Conservation (phyloP, 2,329 filamentous ascomycete genomes). For the Colletotrichum tropicale region DNA sequence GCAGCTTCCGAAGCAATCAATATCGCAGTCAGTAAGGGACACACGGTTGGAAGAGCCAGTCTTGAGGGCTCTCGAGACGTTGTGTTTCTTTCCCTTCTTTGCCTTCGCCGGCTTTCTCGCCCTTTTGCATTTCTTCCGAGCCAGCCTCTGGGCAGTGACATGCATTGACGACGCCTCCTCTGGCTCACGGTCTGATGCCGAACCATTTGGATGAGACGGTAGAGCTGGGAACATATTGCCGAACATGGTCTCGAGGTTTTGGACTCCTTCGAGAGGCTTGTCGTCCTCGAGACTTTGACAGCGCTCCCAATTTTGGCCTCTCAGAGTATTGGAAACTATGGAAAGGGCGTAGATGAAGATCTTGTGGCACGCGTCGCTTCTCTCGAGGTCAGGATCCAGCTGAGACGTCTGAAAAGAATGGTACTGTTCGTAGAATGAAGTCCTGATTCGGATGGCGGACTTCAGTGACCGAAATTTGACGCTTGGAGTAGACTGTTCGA, state of each 20-base stretch:
- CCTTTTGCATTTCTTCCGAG: background rate
- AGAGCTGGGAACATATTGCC: background rate
- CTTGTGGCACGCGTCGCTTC: background rate
- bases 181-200: background rate
- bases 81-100: background rate
- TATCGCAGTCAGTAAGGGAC: background rate
- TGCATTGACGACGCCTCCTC: background rate
- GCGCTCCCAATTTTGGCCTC: background rate
- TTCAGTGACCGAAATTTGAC: background rate
- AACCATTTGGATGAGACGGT: background rate
- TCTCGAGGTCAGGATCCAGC: background rate
- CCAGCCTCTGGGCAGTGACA: background rate
- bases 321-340: background rate
- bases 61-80: too few relatives aligned
- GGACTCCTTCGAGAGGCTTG: background rate
- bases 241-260: background rate
- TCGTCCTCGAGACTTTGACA: background rate
- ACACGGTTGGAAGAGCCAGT: background rate
- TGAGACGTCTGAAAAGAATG: background rate
- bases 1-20: background rate
- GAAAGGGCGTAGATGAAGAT: background rate
- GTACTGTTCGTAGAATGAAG: background rate
- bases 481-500: background rate
- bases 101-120: background rate
- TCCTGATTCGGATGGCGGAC: background rate